Conservation (phyloP, 163 green algal species). For the Prototheca wickerhamii region DNA sequence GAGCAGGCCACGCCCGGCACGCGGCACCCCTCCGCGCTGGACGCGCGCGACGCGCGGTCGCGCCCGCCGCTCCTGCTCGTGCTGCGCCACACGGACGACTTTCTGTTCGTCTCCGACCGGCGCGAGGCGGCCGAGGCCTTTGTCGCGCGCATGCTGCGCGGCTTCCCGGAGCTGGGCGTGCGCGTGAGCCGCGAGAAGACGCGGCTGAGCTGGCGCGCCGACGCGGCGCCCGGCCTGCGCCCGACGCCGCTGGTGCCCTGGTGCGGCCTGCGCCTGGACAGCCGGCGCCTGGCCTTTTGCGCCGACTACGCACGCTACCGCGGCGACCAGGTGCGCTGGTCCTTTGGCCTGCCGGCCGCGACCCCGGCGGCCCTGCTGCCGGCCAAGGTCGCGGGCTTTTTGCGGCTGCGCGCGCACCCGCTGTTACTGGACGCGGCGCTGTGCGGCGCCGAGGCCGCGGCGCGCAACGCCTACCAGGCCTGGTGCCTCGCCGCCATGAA, state of each 20-base stretch:
- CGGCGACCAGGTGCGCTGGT: conserved; percentile 14
- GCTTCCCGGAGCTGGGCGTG: conserved; percentile 63
- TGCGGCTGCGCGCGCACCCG: conserved; percentile 77
- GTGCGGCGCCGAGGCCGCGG: conserved; percentile 56
- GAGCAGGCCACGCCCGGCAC: background rate
- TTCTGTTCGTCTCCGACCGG: conserved; percentile 53
- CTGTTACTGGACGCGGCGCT: conserved; percentile 76
- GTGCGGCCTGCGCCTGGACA: conserved; percentile 82
- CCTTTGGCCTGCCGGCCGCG: background rate
- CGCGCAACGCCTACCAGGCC: conserved; percentile 78
- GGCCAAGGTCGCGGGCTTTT: conserved; percentile 56
- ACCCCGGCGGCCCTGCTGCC: conserved; percentile 18
- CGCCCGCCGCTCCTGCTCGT: conserved; percentile 29
- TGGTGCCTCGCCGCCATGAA: conserved; percentile 2
- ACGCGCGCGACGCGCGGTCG: background rate
- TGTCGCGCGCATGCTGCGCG: conserved; percentile 37
- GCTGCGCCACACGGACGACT: conserved; percentile 67
- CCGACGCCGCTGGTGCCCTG: conserved; percentile 53
- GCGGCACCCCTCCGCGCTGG: background rate
- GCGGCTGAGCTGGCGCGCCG: conserved; percentile 54
- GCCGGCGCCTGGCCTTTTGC: conserved; percentile 56
- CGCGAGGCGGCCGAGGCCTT: conserved; percentile 47
- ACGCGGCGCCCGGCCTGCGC: background rate
- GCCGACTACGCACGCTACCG: conserved; percentile 79
- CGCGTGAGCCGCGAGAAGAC: conserved; percentile 78